Conservation (phyloP, 129 eudicot species). For the Centella asiatica region DNA sequence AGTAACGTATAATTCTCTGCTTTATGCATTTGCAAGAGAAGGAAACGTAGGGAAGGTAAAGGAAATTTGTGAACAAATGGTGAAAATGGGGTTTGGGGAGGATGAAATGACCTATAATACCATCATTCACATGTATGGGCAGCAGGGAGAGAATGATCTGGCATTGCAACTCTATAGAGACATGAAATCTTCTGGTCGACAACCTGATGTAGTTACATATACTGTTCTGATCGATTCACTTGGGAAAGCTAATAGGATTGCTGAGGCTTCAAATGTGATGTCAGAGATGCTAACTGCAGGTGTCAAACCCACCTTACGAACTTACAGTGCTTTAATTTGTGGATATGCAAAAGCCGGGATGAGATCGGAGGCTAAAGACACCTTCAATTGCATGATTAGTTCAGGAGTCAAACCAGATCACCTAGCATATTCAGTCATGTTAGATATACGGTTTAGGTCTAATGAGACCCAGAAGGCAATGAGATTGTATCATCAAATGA, state of each 20-base stretch:
- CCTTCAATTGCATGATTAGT: slow-evolving; percentile 59
- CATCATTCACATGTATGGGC: slow-evolving; percentile 85
- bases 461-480: slow-evolving; percentile 45
- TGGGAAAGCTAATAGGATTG: slow-evolving; percentile 75
- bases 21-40: slow-evolving; percentile 84
- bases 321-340: slow-evolving; percentile 92
- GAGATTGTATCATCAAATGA: slow-evolving; percentile 62
- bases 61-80: slow-evolving; percentile 70
- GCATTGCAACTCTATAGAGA: slow-evolving; percentile 60
- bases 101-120: slow-evolving; percentile 95
- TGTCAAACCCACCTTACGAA: slow-evolving; percentile 68
- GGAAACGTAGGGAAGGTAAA: slow-evolving; percentile 62
- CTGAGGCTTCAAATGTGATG: slow-evolving; percentile 85
- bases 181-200: slow-evolving; percentile 69
- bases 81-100: slow-evolving; percentile 64
- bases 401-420: slow-evolving; percentile 86
- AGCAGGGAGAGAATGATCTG: slow-evolving; percentile 60
- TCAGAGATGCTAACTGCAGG: slow-evolving; percentile 88
- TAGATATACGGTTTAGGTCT: slow-evolving; percentile 60
- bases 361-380: slow-evolving; percentile 62
- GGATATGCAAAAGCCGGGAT: slow-evolving; percentile 91
- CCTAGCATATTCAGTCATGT: slow-evolving; percentile 78
- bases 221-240: slow-evolving; percentile 78
- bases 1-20: slow-evolving; percentile 85
- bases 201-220: slow-evolving; percentile 89